Base-by-base conservation (phyloP, 2,329 filamentous ascomycete species). In the Echinosphaeria canescens region DNA sequence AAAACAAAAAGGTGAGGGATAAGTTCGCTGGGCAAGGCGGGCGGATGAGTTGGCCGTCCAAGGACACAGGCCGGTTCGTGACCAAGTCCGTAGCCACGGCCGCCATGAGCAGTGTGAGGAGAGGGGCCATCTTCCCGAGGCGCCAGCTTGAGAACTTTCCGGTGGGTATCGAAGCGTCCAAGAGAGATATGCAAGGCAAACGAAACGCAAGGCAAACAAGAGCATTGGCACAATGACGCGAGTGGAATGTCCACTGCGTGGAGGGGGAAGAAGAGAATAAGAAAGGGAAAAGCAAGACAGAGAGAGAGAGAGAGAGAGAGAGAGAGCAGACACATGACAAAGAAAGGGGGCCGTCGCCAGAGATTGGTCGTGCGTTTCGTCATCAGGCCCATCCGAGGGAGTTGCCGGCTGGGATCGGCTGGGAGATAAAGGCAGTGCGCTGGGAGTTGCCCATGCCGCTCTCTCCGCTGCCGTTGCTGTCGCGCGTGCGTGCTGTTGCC, bases 311-410 rank as follows among this genome's bases (percentile, higher is more conserved):
- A n/a, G n/a, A 29, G 25, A 33, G 23, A 29, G 22, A 29, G 22
- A 37, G 36, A 31, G 31, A 36, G 35, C 19, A 17, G 27, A 27
- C 13, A n/a, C n/a, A n/a, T n/a, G n/a, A n/a, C n/a, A n/a, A n/a
- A n/a, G n/a, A n/a, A 26, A 25, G 18, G 30, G 27, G 26, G 19
- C 22, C 27, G 22, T 26, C 10, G 16, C 23, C 28, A 23, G 23
- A 15, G 27, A 14, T 23, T 17, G 15, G 15, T 30, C 14, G 28
- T 28, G 10, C 13, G 22, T 13, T n/a, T 18, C 24, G 10, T 30
- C 12, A 38, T 69, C 62, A 93, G 57, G 90, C 91, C 84, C 84
- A 93, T 41, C 84, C 84, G 36, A 93, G 65, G 27, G 81, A 91
- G 61, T 93, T 93, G 56, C 90, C 82, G 4, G 82, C 75, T 48